Evolutionary conservation across 106 monocot genomes (phyloP).

Genomic region (Dactylorhiza incarnata): DNA sequence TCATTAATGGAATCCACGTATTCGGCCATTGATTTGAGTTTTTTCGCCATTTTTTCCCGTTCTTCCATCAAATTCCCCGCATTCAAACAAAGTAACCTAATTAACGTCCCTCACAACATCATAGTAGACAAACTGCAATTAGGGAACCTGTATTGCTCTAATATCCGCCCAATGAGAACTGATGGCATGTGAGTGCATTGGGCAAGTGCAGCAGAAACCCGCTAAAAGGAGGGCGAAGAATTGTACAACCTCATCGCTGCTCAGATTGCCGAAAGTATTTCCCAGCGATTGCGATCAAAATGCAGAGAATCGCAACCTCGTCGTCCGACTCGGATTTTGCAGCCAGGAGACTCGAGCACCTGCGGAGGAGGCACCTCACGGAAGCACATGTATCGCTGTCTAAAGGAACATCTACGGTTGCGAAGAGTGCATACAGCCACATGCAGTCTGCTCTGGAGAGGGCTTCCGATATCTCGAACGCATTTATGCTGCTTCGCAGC

Average conservation of each 20-base stretch:
- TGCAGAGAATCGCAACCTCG: conserved; percentile 70
- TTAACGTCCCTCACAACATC: too few relatives aligned
- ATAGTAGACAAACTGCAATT: too few relatives aligned
- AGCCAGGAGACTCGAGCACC: conserved; percentile 50
- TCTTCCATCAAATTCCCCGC: too few relatives aligned
- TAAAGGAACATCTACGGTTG: conserved; percentile 63
- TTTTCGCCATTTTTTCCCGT: too few relatives aligned
- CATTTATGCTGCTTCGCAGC: conserved; percentile 40
- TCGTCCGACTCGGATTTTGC: conserved; percentile 47
- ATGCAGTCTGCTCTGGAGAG: conserved; percentile 54
- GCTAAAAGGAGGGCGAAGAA: too few relatives aligned
- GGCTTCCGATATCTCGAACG: conserved; percentile 25
- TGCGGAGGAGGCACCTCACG: conserved; percentile 66
- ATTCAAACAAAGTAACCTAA: too few relatives aligned
- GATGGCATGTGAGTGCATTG: too few relatives aligned
- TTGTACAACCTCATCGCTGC: conserved; percentile 4
- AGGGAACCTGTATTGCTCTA: too few relatives aligned
- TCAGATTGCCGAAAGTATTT: conserved; percentile 82
- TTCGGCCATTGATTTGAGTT: too few relatives aligned
- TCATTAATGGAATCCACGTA: too few relatives aligned
- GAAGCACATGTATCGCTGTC: conserved; percentile 61
- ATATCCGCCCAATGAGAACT: too few relatives aligned
- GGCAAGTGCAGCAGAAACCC: too few relatives aligned
- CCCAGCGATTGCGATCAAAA: conserved; percentile 61
- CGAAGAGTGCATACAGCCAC: conserved; percentile 79